A percentile compares a stretch with the other conserved stretches of the same genome.
Evolutionary conservation across 2,329 filamentous ascomycete genomes (phyloP).

Genomic region (Clonostachys chloroleuca): DNA sequence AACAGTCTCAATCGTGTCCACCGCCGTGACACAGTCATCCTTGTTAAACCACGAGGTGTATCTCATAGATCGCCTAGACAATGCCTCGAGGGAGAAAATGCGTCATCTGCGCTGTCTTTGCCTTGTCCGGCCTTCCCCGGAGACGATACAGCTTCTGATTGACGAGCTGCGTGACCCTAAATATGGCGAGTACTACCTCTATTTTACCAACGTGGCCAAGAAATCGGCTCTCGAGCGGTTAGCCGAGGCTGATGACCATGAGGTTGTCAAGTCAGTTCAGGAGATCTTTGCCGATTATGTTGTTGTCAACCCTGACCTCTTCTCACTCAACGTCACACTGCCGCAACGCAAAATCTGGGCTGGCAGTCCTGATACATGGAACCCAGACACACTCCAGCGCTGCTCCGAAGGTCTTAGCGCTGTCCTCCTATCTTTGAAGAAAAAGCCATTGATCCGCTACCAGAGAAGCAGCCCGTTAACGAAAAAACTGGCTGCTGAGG

Average conservation of each 20-base stretch:
- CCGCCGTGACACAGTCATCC: slow-evolving; percentile 90
- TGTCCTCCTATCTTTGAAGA: slow-evolving; percentile 83
- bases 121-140: slow-evolving; percentile 86
- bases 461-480: slow-evolving; percentile 85
- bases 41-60: slow-evolving; percentile 96
- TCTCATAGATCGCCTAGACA: slow-evolving; percentile 93
- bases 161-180: slow-evolving; percentile 95
- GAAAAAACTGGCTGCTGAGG: slow-evolving; percentile 89
- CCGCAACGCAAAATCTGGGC: slow-evolving; percentile 79
- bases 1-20: slow-evolving; percentile 90
- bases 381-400: slow-evolving; percentile 79
- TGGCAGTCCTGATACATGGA: slow-evolving; percentile 80
- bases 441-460: slow-evolving; percentile 92
- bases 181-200: slow-evolving; percentile 95
- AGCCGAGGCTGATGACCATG: slow-evolving; percentile 94
- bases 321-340: slow-evolving; percentile 70
- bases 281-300: slow-evolving; percentile 97
- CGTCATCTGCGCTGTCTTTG: slow-evolving; percentile 91
- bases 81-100: slow-evolving; percentile 91
- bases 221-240: slow-evolving; percentile 93
- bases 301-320: slow-evolving; percentile 91
- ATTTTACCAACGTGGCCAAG: slow-evolving; percentile 96
- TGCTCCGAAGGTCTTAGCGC: slow-evolving; percentile 85
- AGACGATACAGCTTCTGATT: slow-evolving; percentile 89
- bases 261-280: slow-evolving; percentile 89